A percentile compares a stretch with the other conserved stretches of the same genome.
Conservation (phyloP, 2,329 filamentous ascomycete species). For the Cladorrhinum sp. region DNA sequence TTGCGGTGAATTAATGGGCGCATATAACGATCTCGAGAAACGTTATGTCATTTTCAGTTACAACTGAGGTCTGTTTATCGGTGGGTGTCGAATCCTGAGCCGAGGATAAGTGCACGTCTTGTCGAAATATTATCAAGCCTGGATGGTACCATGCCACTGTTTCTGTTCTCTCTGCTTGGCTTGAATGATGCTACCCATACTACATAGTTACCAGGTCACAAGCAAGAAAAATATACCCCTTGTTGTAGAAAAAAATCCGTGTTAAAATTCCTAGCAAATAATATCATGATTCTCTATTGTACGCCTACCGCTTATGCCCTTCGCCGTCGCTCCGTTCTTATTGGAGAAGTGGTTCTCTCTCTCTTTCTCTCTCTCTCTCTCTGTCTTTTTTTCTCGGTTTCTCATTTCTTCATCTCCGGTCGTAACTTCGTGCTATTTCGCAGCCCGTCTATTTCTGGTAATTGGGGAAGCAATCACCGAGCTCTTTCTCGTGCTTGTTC, state of each 20-base stretch:
- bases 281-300: not conserved
- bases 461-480: slow-evolving; percentile 68
- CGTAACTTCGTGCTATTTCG: slow-evolving; percentile 2
- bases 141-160: too few species aligned
- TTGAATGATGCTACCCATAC: too few species aligned
- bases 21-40: too few species aligned
- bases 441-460: slow-evolving; percentile 32
- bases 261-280: slow-evolving; percentile 10
- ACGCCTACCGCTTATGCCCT: slow-evolving; percentile 25
- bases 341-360: too few species aligned
- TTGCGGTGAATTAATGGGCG: slow-evolving; percentile 38
- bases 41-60: too few species aligned
- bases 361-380: not conserved
- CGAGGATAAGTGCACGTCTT: too few species aligned
- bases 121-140: too few species aligned
- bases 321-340: slow-evolving; percentile 2
- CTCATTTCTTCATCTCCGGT: slow-evolving; percentile 3
- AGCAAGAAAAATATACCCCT: too few species aligned
- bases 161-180: too few species aligned
- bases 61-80: too few species aligned
- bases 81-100: too few species aligned
- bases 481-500: slow-evolving; percentile 74
- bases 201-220: too few species aligned
- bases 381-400: not conserved
- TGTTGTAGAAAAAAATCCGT: slow-evolving; percentile 6